Evolutionary conservation across 2,329 filamentous ascomycete genomes (phyloP), one percentile per base, ranked within the genome.

Genomic region (Podosphaera xanthii): DNA sequence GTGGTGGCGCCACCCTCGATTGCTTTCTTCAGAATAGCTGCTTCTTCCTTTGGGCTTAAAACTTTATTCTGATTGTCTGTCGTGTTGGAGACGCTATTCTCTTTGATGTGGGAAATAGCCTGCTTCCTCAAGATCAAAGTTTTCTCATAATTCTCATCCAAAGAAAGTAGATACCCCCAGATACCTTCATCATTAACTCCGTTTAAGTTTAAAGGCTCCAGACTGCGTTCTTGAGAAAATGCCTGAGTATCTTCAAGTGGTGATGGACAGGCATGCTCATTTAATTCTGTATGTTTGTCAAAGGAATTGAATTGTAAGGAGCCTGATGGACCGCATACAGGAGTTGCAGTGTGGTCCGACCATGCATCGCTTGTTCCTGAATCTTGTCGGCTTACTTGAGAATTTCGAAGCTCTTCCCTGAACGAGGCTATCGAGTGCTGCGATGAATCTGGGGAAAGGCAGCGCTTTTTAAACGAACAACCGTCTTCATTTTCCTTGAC

Each of bases 151-250:
- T 79, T 80, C 58, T 79, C 77, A 67, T 91, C 83, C 33, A 95
- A 73, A 1, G 91, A 88, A 59, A 95, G 80, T 4, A 98, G 75
- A 67, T 97, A 98, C 10, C 94, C 94, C 92, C 92, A 98, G 0
- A 97, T 88, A 7, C 88, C 88, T 31, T 58, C 55, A n/a, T 58
- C 55, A 2, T 30, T 40, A 7, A 48, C 40, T 9, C 48, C 10
- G 1, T 44, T 44, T 44, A 44, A 7, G 40, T 12, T 44, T 6
- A 14, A 44, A 44, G n/a, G 10, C 40, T 44, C 10, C 10, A 14
- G 10, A 44, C n/a, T 44, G 3, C 10, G 4, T 4, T 44, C 40
- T 6, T 12, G 40, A 12, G 10, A 12, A 7, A 44, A 7, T 44
- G 10, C 40, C 3, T 44, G 10, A 12, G 40, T 44, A 14, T 44